Percentiles rank a stretch among this genome's conserved stretches.
phyloP scores from a whole-genome alignment of 345 rosid species.

The Acer negundo region DNA sequence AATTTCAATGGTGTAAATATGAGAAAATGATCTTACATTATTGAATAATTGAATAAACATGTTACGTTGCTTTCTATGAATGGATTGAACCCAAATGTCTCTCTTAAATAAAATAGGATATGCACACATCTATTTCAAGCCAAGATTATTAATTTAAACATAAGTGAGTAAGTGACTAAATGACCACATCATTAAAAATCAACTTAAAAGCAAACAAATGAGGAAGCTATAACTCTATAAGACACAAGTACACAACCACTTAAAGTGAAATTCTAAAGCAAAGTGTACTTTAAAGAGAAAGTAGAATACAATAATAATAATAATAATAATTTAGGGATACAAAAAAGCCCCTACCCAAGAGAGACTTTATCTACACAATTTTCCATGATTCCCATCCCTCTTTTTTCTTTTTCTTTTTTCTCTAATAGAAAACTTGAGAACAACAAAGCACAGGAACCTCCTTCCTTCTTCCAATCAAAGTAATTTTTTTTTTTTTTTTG shows the following conservation, averaged over 20 bases:
- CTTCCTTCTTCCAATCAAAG: neutral
- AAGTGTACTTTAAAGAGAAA: conserved; percentile 18
- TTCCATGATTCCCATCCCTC: conserved; percentile 16
- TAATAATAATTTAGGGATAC: neutral
- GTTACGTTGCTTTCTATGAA: neutral
- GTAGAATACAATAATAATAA: neutral
- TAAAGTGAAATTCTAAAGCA: conserved; percentile 29
- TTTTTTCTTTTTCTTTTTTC: no score
- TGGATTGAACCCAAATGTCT: neutral
- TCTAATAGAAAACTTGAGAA: neutral
- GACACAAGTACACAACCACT: neutral
- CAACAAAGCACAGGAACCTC: conserved; percentile 1
- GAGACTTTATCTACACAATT: conserved; percentile 36
- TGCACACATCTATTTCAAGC: neutral
- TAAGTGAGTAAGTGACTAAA: neutral
- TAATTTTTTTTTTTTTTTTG: no score
- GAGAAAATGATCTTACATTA: no score
- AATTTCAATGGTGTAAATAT: no score
- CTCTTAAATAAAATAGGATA: neutral
- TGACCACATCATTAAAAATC: neutral
- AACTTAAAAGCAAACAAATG: conserved; percentile 11
- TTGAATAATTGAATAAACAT: neutral
- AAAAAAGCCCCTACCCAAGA: conserved; percentile 24
- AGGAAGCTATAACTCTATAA: no score
- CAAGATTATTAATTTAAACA: neutral